These are phyloP conservation scores for Verbascum thapsus DNA, from an alignment of 257 asterid species.

Conservation along the genomic window DNA sequence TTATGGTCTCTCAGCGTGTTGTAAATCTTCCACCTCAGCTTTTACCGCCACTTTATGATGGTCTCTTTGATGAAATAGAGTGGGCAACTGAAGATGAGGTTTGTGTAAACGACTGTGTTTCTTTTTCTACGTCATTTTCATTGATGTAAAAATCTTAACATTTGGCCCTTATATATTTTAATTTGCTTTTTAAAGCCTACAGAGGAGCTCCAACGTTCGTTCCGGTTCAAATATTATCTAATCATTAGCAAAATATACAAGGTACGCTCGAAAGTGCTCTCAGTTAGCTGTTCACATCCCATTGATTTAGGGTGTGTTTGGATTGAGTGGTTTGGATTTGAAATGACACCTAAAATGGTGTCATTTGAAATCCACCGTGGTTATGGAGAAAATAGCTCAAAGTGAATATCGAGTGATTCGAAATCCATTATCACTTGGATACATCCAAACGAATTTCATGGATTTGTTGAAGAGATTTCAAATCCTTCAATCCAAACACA, in stretches of 20 bases:
- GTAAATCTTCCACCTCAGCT: conserved; percentile 96
- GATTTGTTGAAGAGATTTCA: too few species aligned
- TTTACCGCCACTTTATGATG: conserved; percentile 88
- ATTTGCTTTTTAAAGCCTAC: conserved; percentile 62
- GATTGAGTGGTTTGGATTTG: too few species aligned
- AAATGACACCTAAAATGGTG: too few species aligned
- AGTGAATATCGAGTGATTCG: too few species aligned
- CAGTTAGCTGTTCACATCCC: background rate
- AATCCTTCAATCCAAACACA: too few species aligned
- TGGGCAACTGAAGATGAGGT: conserved; percentile 99
- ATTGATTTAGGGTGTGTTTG: too few species aligned
- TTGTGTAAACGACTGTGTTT: conserved; percentile 24
- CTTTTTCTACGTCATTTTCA: conserved; percentile 6
- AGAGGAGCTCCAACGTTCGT: conserved; percentile 65
- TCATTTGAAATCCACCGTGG: too few species aligned
- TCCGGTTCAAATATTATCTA: conserved; percentile 71
- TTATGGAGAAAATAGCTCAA: too few species aligned
- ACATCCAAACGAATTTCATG: too few species aligned
- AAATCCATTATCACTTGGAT: too few species aligned
- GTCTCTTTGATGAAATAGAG: conserved; percentile 79
- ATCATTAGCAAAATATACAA: conserved; percentile 77
- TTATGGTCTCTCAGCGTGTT: conserved; percentile 78
- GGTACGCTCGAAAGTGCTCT: conserved; percentile 44
- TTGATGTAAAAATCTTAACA: background rate
- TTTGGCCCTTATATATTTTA: conserved; percentile 24